phyloP scores from a whole-genome alignment of 768 basidiomycete species.

The Holtermannia corniformis region DNA sequence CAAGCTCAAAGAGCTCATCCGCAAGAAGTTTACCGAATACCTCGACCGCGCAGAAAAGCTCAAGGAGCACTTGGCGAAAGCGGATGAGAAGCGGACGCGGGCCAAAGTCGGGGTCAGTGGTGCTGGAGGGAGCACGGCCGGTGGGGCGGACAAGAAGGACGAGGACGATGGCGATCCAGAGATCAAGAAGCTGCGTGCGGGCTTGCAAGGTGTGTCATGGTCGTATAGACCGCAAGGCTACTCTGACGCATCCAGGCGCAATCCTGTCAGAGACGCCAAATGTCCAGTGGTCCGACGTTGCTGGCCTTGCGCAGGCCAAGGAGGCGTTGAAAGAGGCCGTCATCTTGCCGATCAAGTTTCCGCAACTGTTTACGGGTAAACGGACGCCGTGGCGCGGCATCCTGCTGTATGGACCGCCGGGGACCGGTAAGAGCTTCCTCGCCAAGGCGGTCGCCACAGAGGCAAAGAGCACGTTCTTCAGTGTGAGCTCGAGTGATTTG shows the following conservation, averaged over 20 bases:
- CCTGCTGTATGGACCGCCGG: conserved; percentile 90
- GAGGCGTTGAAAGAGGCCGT: conserved; percentile 95
- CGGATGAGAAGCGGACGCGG: conserved; percentile 56
- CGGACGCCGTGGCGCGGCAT: conserved; percentile 97
- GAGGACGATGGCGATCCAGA: conserved; percentile 83
- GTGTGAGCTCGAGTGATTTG: conserved; percentile 85
- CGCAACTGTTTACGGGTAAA: conserved; percentile 96
- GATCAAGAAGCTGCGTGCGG: conserved; percentile 89
- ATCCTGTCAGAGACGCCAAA: conserved; percentile 91
- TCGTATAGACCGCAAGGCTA: background rate
- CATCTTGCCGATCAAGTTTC: conserved; percentile 98
- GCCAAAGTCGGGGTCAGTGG: conserved; percentile 51
- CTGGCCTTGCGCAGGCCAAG: conserved; percentile 89
- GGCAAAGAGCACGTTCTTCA: conserved; percentile 98
- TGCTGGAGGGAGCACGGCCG: conserved; percentile 32
- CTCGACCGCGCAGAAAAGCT: conserved; percentile 81
- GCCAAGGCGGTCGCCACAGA: conserved; percentile 99
- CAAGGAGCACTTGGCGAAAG: conserved; percentile 65
- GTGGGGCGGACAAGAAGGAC: conserved; percentile 37
- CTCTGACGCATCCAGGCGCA: conserved; percentile 49
- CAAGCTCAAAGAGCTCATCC: conserved; percentile 75
- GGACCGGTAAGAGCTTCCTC: conserved; percentile 92
- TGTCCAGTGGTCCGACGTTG: conserved; percentile 97
- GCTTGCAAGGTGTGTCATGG: conserved; percentile 54
- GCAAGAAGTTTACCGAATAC: conserved; percentile 81